Percentiles rank a stretch among this genome's conserved stretches.
Conservation (phyloP, 2,329 filamentous ascomycete genomes). For the Colletotrichum brevisporum region DNA sequence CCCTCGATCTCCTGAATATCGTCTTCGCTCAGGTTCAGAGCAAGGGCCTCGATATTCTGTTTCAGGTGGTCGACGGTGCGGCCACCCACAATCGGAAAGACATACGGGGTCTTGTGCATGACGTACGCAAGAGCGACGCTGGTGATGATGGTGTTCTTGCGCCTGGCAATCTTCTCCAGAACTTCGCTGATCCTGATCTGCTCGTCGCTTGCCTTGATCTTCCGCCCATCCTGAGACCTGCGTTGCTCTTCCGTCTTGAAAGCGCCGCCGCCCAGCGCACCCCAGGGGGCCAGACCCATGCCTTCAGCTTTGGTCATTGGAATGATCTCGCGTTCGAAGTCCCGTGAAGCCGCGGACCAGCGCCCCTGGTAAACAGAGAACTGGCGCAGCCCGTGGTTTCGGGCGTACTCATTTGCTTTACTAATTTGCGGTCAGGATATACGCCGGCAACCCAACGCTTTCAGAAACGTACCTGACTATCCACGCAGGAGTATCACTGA, state of each 20-base stretch:
- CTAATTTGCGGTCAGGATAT: conserved; percentile 44
- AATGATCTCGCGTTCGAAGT: conserved; percentile 79
- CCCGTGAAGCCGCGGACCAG: conserved; percentile 74
- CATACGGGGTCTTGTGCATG: conserved; percentile 78
- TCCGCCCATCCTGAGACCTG: conserved; percentile 52
- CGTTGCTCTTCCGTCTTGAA: conserved; percentile 52
- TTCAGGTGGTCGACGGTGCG: conserved; percentile 79
- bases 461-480: conserved; percentile 61
- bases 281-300: conserved; percentile 71
- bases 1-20: conserved; percentile 78
- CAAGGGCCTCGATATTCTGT: conserved; percentile 78
- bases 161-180: conserved; percentile 64
- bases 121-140: conserved; percentile 79
- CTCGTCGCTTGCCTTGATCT: conserved; percentile 59
- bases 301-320: conserved; percentile 75
- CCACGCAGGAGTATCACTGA: conserved; percentile 80
- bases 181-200: conserved; percentile 66
- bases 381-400: conserved; percentile 76
- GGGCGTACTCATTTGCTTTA: conserved; percentile 78
- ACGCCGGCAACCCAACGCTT: conserved; percentile 1
- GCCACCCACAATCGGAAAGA: conserved; percentile 81
- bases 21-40: conserved; percentile 69
- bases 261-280: conserved; percentile 60
- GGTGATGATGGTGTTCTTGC: conserved; percentile 59
- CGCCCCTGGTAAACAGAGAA: conserved; percentile 79